Percentiles rank a stretch among this genome's conserved stretches.
Evolutionary conservation across 345 rosid species (phyloP).

Genomic region (Rhizophora apiculata): DNA sequence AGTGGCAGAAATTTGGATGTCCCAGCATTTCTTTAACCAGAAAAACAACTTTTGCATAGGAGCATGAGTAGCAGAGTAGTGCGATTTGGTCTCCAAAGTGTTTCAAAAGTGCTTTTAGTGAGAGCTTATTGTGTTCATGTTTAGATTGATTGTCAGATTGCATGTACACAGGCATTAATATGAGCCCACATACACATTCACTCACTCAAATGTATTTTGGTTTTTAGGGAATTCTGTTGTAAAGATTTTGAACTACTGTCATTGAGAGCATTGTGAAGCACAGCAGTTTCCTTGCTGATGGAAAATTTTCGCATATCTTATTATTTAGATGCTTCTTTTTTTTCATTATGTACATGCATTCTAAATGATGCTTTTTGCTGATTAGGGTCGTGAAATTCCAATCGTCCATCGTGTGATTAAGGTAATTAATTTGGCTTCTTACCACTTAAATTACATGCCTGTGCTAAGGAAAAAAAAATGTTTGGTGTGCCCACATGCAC

Average conservation of each 20-base stretch:
- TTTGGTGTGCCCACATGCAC: neutral
- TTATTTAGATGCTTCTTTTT: neutral
- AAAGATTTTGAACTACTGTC: neutral
- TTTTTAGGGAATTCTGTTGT: neutral
- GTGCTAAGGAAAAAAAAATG: neutral
- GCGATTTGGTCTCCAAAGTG: neutral
- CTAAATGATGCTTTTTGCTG: slow-evolving; percentile 14
- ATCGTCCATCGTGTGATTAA: slow-evolving; percentile 95
- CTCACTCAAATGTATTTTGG: neutral
- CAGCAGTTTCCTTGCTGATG: neutral
- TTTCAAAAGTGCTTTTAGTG: neutral
- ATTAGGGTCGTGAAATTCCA: slow-evolving; percentile 94
- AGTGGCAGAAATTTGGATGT: neutral
- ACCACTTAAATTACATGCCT: neutral
- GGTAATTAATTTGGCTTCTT: slow-evolving; percentile 39
- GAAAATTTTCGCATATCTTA: neutral
- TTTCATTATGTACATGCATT: neutral
- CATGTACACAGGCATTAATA: no score
- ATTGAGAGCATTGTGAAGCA: neutral
- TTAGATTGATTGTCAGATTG: no score
- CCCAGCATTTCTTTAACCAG: neutral
- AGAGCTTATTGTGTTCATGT: no score
- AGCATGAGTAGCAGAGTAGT: neutral
- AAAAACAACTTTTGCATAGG: neutral
- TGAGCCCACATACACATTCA: no score